Base-by-base conservation (phyloP, 768 basidiomycete species). In the Naganishia antarctica region DNA sequence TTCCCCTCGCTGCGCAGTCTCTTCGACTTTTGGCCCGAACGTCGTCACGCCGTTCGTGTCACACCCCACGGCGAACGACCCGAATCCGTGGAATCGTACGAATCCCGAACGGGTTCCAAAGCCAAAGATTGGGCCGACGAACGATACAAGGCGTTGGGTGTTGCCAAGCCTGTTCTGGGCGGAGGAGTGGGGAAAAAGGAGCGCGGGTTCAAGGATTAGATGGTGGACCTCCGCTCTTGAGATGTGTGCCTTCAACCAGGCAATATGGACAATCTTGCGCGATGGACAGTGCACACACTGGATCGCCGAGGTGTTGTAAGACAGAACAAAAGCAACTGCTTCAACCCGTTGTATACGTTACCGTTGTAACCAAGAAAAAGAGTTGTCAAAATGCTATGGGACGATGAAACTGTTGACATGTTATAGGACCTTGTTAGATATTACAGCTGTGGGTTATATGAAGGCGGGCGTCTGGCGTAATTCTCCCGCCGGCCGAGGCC, bases 51-150 rank as follows among this genome's bases (percentile, higher is more conserved):
- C 15, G 79, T 90, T 40, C 84, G 89, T 49, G 86, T 85, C 11
- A 91, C 89, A 2, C 90, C 89, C 60, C 88, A 87, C 67, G 90
- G 84, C 13, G 88, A 90, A 74, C 83, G 82, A 66, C 90, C 89
- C 1, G 80, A 81, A n/a, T 88, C 86, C 0, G 90, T 90, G 21
- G 83, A 80, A 46, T 87, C 84, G 47, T 90, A 89, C 73, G 77
- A 78, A 63, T 74, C 73, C 46, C 70, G 80, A 69, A 84, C 82
- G 1, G 72, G 88, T 15, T 86, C 86, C 73, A 74, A 80, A 51
- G 87, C 88, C 0, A 86, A 85, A 68, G 88, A 91, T 76, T 82
- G 87, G 63, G 84, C 87, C 74, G 70, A 85, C 40, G 88, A 87
- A 71, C 79, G 88, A 61, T 88, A 85, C 84, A 84, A 82, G 74